Percentiles rank a stretch among this genome's conserved stretches.
These are phyloP conservation scores for Epichloe sp. DNA, from an alignment of 2,329 filamentous ascomycete genomes.

Conservation along the genomic window DNA sequence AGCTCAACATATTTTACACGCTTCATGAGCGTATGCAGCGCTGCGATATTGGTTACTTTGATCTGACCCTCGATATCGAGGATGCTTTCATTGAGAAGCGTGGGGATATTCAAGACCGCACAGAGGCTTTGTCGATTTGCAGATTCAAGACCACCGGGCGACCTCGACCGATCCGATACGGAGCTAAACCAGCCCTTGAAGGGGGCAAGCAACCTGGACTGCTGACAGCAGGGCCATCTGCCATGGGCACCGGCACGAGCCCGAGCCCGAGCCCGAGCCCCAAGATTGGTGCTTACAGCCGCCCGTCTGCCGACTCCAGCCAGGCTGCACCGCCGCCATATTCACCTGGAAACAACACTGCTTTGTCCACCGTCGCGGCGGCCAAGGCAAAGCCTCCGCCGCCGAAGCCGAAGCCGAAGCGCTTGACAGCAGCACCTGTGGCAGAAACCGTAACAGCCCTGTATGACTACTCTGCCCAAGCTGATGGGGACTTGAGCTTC, in stretches of 20 bases:
- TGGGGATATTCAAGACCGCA: slow-evolving; percentile 70
- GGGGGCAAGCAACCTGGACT: slow-evolving; percentile 34
- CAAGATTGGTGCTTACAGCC: slow-evolving; percentile 24
- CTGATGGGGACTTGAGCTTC: slow-evolving; percentile 88
- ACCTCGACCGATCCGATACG: slow-evolving; percentile 45
- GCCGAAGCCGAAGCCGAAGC: slow-evolving; percentile 64
- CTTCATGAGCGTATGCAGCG: slow-evolving; percentile 96
- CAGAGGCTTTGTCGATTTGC: slow-evolving; percentile 74
- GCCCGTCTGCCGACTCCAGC: slow-evolving; percentile 29
- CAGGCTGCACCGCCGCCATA: slow-evolving; percentile 58
- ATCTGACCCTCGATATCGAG: slow-evolving; percentile 80
- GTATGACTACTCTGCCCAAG: slow-evolving; percentile 93
- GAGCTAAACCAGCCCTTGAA: slow-evolving; percentile 39
- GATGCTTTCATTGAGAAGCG: slow-evolving; percentile 84
- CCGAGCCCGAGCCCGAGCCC: slow-evolving; percentile 11
- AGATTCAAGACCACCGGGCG: slow-evolving; percentile 84
- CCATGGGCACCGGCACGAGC: slow-evolving; percentile 9
- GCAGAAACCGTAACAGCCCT: slow-evolving; percentile 77
- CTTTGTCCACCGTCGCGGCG: slow-evolving; percentile 35
- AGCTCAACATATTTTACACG: slow-evolving; percentile 98
- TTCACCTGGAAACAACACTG: slow-evolving; percentile 31
- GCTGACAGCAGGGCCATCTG: slow-evolving; percentile 32
- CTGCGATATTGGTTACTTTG: slow-evolving; percentile 95
- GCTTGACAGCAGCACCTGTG: slow-evolving; percentile 50
- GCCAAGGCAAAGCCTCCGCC: slow-evolving; percentile 58